These are phyloP conservation scores for Fusarium armeniacum DNA, from an alignment of 2,329 filamentous ascomycete genomes.

Conservation along the genomic window DNA sequence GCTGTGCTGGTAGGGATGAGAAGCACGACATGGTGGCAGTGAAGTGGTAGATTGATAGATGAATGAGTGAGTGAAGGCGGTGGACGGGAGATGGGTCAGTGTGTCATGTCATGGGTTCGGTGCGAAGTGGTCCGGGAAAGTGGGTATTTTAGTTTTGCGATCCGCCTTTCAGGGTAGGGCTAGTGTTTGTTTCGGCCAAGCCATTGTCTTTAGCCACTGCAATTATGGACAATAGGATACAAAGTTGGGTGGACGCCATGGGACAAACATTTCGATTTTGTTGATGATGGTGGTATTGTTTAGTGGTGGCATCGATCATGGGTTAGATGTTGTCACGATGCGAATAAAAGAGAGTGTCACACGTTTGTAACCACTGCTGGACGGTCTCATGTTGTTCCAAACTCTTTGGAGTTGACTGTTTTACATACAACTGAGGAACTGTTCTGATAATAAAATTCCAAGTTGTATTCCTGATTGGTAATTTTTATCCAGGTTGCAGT, in stretches of 20 bases:
- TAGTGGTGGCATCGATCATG: background rate
- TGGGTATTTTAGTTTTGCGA: constrained; percentile 28
- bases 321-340: background rate
- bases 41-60: background rate
- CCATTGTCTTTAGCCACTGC: constrained; percentile 16
- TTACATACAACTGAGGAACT: too few species aligned
- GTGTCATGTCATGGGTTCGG: constrained; percentile 13
- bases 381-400: too few species aligned
- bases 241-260: background rate
- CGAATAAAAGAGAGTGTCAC: background rate
- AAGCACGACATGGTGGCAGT: constrained; percentile 26
- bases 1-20: constrained; percentile 22
- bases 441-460: fast-evolving
- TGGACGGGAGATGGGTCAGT: constrained; percentile 12
- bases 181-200: constrained; percentile 10
- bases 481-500: background rate
- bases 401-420: background rate
- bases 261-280: background rate
- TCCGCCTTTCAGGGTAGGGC: constrained; percentile 22
- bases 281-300: background rate
- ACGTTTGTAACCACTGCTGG: too few species aligned
- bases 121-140: constrained; percentile 22
- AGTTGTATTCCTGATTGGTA: background rate
- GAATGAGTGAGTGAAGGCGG: constrained; percentile 16
- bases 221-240: background rate